Base-by-base conservation (phyloP, 2,329 filamentous ascomycete genomes). In the Lizonia empirigonia region DNA sequence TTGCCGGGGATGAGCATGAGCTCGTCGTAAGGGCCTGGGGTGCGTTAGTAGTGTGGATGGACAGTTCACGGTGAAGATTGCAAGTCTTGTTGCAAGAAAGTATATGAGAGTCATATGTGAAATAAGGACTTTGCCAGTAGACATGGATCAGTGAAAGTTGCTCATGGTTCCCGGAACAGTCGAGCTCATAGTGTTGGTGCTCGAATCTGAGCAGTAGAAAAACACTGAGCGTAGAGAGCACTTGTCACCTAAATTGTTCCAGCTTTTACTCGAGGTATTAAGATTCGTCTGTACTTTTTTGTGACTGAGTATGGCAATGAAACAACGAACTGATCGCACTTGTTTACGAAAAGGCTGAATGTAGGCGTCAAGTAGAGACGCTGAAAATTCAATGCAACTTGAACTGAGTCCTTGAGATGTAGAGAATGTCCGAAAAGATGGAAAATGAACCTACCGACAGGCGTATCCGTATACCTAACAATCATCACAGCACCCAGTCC, bases 11-110 rank as follows among this genome's bases (percentile, higher is more conserved):
- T 55, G 40, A 72, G 39, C 10, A 69, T 56, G 38, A 72, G 58
- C 46, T 72, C 68, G 44, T 71, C 68, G 38, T 71, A 72, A 2
- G 65, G 45, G 7, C 67, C 66, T 71, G 19, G 12, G 13, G 7
- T 10, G 9, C 32, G 15, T 55, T 19, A 32, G 55, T n/a, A 20
- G 33, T 36, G 18, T 23, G 7, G 2, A 34, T 4, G 5, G 18
- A 20, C 1, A 9, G 32, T 34, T 5, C 32, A 34, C 18, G 9
- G 10, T 5, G 10, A 8, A 18, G n/a, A 26, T 26, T 26, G n/a
- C n/a, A n/a, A n/a, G n/a, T n/a, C n/a, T n/a, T n/a, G n/a, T n/a
- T n/a, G n/a, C n/a, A n/a, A n/a, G n/a, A n/a, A n/a, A n/a, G n/a
- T n/a, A n/a, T n/a, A n/a, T n/a, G n/a, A n/a, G n/a, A n/a, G n/a